These are phyloP conservation scores for Daldinia caldariorum DNA, from an alignment of 495 filamentous ascomycete genomes.

Conservation along the genomic window DNA sequence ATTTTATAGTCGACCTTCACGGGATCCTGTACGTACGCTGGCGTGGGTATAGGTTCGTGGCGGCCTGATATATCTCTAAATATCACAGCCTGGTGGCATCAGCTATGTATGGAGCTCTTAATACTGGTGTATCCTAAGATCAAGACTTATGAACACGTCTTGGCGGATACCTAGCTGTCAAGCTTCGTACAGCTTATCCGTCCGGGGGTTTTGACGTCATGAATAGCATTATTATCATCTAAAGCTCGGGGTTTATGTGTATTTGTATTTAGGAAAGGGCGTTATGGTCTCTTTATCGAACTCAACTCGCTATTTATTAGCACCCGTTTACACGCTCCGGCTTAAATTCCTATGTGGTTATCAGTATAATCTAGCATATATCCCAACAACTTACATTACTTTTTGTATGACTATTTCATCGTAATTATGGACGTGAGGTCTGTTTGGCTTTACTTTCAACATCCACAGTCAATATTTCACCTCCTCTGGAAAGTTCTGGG, in stretches of 20 bases:
- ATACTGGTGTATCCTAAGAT: background rate
- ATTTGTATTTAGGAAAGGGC: constrained; percentile 2
- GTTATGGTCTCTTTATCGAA: background rate
- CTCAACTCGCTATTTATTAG: constrained; percentile 10
- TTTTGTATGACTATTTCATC: too few relatives aligned
- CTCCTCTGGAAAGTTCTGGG: background rate
- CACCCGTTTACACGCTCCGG: background rate
- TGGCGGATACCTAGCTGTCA: background rate
- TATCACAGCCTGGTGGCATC: background rate
- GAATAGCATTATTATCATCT: constrained; percentile 9
- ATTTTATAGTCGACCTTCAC: constrained; percentile 10
- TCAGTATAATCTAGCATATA: background rate
- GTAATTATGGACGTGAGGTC: too few relatives aligned
- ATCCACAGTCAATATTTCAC: background rate
- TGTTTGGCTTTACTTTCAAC: background rate
- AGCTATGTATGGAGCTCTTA: background rate
- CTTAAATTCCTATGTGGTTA: background rate
- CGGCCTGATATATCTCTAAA: background rate
- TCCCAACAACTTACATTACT: background rate
- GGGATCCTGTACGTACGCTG: constrained; percentile 8
- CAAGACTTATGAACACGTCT: constrained; percentile 12
- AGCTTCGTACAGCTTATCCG: background rate
- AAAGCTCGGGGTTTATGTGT: constrained; percentile 12
- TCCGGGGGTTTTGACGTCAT: background rate
- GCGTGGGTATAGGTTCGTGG: background rate